These are phyloP conservation scores for Thelonectria blattea DNA, from an alignment of 2,329 filamentous ascomycete species.

Conservation along the genomic window DNA sequence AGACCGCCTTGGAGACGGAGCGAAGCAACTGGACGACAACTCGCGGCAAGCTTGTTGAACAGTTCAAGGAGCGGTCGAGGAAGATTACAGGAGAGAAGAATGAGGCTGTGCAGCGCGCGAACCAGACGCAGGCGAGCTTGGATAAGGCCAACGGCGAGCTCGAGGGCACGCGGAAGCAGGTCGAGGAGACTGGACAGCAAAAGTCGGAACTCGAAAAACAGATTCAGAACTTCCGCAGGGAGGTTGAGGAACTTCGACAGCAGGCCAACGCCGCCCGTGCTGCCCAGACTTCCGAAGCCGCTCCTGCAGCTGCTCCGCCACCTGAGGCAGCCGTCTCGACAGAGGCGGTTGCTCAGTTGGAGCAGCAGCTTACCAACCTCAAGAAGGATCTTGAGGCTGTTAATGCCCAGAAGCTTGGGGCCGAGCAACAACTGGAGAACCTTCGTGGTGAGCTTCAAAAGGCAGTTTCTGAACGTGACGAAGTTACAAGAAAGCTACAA, in stretches of 20 bases:
- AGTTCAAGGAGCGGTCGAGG: slow-evolving; percentile 66
- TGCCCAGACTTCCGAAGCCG: slow-evolving; percentile 48
- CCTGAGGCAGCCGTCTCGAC: slow-evolving; percentile 47
- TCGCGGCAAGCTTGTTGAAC: slow-evolving; percentile 62
- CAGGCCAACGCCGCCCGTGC: slow-evolving; percentile 46
- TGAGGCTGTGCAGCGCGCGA: slow-evolving; percentile 58
- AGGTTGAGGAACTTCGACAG: slow-evolving; percentile 47
- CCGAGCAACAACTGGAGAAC: slow-evolving; percentile 67
- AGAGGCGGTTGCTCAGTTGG: slow-evolving; percentile 55
- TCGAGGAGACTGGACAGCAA: slow-evolving; percentile 41
- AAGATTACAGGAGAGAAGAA: slow-evolving; percentile 61
- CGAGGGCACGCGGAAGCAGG: slow-evolving; percentile 51
- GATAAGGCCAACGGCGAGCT: slow-evolving; percentile 60
- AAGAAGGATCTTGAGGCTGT: slow-evolving; percentile 70
- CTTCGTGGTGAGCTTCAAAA: slow-evolving; percentile 65
- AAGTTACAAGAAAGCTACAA: slow-evolving; percentile 53
- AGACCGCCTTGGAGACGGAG: slow-evolving; percentile 60
- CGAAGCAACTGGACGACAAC: slow-evolving; percentile 59
- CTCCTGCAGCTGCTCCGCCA: slow-evolving; percentile 44
- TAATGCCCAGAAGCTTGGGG: slow-evolving; percentile 69
- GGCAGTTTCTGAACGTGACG: slow-evolving; percentile 68
- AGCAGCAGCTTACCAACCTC: slow-evolving; percentile 55
- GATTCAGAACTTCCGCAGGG: slow-evolving; percentile 50
- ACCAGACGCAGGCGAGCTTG: slow-evolving; percentile 57
- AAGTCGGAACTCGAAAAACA: slow-evolving; percentile 50